Conservation (phyloP, 2,329 filamentous ascomycete species). For the Colletotrichum karsti region DNA sequence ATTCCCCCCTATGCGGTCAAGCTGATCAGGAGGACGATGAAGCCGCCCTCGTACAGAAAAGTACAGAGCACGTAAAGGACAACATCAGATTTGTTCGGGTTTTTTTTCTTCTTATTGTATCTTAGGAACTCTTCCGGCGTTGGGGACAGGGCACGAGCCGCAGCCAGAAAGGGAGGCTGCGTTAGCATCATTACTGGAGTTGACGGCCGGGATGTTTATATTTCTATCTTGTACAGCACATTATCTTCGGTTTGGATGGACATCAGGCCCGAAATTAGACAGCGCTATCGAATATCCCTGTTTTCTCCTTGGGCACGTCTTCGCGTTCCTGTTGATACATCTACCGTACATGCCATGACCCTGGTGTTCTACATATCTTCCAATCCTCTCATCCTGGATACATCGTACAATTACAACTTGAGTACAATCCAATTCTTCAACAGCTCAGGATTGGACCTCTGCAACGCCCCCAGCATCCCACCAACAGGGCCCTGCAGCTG, state of each 20-base stretch:
- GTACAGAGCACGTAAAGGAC: slow-evolving; percentile 73
- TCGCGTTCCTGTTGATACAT: not conserved
- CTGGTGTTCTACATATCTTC: not conserved
- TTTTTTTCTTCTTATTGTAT: not conserved
- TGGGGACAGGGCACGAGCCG: not conserved
- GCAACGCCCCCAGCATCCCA: slow-evolving; percentile 72
- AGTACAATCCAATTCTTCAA: slow-evolving; percentile 59
- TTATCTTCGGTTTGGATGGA: slow-evolving; percentile 17
- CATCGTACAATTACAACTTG: slow-evolving; percentile 51
- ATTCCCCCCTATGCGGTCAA: slow-evolving; percentile 90
- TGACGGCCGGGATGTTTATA: not conserved
- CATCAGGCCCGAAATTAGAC: slow-evolving; percentile 24
- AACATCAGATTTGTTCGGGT: not conserved
- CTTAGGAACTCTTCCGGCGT: slow-evolving; percentile 1
- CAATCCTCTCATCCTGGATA: not conserved
- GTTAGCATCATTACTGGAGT: slow-evolving; percentile 26
- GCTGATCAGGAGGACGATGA: slow-evolving; percentile 83
- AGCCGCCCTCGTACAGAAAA: slow-evolving; percentile 94
- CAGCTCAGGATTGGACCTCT: slow-evolving; percentile 50
- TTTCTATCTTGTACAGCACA: slow-evolving; percentile 17
- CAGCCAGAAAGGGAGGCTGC: slow-evolving; percentile 9
- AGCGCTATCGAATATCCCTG: slow-evolving; percentile 28
- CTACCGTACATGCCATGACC: no score
- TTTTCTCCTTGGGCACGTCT: slow-evolving; percentile 1
- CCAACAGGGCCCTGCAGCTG: slow-evolving; percentile 80